Evolutionary conservation across 441 rosid genomes (phyloP).

Genomic region (Biscutella auriculata): DNA sequence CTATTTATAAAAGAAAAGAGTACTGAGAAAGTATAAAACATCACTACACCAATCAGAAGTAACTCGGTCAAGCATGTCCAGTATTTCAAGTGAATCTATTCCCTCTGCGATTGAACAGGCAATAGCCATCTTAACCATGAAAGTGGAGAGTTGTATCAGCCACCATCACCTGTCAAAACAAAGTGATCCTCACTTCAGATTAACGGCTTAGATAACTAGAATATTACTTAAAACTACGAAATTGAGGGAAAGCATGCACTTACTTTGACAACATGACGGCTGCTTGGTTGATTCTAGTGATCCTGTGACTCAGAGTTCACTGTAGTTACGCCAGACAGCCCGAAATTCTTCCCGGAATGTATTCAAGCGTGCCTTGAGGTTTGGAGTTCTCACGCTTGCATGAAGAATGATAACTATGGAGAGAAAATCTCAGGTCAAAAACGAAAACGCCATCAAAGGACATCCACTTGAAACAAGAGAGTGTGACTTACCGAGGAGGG

Average conservation of each 20-base stretch:
- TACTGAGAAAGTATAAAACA: neutral
- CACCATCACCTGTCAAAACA: neutral
- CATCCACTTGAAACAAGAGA: neutral
- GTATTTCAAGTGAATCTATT: slow-evolving; percentile 4
- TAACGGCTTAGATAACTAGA: neutral
- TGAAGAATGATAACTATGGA: slow-evolving; percentile 60
- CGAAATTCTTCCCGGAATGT: slow-evolving; percentile 97
- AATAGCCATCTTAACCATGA: neutral
- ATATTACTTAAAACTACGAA: neutral
- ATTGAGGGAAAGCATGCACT: neutral
- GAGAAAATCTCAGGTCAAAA: neutral
- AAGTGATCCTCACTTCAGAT: slow-evolving; percentile 3
- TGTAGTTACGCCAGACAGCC: slow-evolving; percentile 96
- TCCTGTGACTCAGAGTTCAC: slow-evolving; percentile 50
- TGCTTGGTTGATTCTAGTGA: neutral
- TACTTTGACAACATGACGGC: slow-evolving; percentile 7
- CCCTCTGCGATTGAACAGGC: slow-evolving; percentile 4
- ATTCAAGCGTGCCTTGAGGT: slow-evolving; percentile 90
- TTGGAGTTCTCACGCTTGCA: slow-evolving; percentile 93
- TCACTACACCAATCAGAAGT: slow-evolving; percentile 16
- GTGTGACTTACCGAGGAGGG: slow-evolving; percentile 53
- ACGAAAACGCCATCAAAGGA: neutral
- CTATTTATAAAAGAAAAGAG: neutral
- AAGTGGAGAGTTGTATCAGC: neutral
- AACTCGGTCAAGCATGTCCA: neutral